Evolutionary conservation across 192 early-diverging fungal species (phyloP).

Genomic region (Lobosporangium transversale): DNA sequence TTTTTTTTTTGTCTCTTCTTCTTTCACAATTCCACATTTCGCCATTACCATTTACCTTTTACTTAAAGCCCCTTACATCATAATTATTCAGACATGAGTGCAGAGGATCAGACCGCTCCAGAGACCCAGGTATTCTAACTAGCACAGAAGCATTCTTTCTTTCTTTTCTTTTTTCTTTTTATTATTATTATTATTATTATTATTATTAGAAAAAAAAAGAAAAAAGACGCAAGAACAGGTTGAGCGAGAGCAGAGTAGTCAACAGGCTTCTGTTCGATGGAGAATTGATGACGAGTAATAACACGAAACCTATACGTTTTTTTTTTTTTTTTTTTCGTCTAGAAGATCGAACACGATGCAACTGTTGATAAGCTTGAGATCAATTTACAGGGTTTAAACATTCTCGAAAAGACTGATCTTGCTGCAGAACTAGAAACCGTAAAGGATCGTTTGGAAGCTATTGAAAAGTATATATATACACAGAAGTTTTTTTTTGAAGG

Average conservation of each 20-base stretch:
- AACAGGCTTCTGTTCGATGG: no score
- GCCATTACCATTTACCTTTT: background rate
- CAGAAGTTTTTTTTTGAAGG: conserved; percentile 6
- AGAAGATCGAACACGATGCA: background rate
- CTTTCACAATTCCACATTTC: background rate
- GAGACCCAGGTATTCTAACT: conserved; percentile 16
- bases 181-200: no score
- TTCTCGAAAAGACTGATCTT: background rate
- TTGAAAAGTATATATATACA: conserved; percentile 16
- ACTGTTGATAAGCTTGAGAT: background rate
- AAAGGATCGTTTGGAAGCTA: conserved; percentile 29
- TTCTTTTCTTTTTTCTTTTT: no score
- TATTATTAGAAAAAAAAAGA: no score
- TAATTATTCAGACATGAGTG: conserved; percentile 2
- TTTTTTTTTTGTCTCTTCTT: background rate
- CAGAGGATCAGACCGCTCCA: conserved; percentile 5
- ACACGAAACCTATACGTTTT: no score
- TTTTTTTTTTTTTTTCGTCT: background rate
- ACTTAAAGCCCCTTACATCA: background rate
- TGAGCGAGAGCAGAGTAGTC: no score
- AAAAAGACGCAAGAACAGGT: no score
- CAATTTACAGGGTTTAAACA: background rate
- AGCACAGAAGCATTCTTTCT: background rate
- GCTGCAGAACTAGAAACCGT: conserved; percentile 26
- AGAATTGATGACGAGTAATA: no score